phyloP scores from a whole-genome alignment of 176 grass and related monocot genomes.

The Triticum timopheevii region DNA sequence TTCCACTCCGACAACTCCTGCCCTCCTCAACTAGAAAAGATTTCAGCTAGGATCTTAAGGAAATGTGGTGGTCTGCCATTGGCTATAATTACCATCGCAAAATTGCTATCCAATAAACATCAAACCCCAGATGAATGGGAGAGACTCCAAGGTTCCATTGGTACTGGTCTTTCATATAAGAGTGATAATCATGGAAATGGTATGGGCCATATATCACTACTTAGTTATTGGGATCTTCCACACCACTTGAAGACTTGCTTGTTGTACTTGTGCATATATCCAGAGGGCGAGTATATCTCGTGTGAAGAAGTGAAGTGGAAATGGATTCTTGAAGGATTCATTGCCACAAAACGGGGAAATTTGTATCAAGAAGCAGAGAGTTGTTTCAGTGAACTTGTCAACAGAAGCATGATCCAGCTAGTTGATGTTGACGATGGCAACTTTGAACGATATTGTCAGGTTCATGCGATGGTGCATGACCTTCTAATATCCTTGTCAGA shows the following conservation, averaged over 20 bases:
- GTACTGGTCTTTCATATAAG: neutral
- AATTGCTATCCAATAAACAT: neutral
- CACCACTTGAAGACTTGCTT: conserved; percentile 14
- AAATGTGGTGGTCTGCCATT: neutral
- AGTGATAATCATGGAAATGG: too few species aligned
- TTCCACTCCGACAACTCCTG: neutral
- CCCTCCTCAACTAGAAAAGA: neutral
- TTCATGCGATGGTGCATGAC: conserved; percentile 14
- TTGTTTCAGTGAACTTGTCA: conserved; percentile 17
- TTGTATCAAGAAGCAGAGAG: neutral
- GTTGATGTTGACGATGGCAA: neutral
- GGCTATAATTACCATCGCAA: neutral
- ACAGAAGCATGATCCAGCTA: conserved; percentile 4
- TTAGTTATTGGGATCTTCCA: conserved; percentile 15
- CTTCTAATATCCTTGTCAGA: neutral
- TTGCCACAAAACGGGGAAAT: neutral
- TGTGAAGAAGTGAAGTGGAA: neutral
- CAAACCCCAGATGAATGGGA: neutral
- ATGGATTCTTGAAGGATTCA: conserved; percentile 18
- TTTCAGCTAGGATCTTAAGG: neutral
- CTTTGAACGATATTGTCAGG: neutral
- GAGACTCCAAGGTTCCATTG: neutral
- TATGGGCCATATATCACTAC: neutral
- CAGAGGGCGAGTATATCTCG: neutral
- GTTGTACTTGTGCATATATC: neutral